phyloP scores from a whole-genome alignment of 331 rosid genomes.

The Cucumis variabilis region DNA sequence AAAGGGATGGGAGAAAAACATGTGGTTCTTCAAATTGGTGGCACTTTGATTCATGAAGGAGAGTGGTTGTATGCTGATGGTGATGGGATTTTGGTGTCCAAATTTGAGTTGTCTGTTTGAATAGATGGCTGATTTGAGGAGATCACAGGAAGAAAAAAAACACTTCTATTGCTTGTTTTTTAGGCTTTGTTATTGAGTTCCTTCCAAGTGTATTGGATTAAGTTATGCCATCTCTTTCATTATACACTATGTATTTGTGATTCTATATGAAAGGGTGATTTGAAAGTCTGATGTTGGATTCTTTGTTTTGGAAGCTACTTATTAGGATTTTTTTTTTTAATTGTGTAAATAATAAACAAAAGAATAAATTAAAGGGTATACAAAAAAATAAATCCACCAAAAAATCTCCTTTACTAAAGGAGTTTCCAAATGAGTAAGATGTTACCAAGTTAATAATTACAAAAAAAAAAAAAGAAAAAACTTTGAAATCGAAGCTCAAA shows the following conservation, averaged over 20 bases:
- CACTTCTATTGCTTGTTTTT: neutral
- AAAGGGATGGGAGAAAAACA: constrained; percentile 64
- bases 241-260: neutral
- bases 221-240: neutral
- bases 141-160: neutral
- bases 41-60: constrained; percentile 63
- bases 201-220: neutral
- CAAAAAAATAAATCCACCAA: no score
- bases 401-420: no score
- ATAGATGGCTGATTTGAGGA: neutral
- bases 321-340: neutral
- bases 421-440: no score
- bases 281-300: neutral
- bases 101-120: constrained; percentile 63
- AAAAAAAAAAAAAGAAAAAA: no score
- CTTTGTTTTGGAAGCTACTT: neutral
- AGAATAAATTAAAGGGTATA: no score
- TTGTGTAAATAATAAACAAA: no score
- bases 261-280: neutral
- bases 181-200: constrained; percentile 14
- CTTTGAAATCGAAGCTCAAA: no score
- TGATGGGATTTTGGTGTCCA: constrained; percentile 67
- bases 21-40: constrained; percentile 58
- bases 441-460: no score
- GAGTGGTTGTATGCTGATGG: constrained; percentile 84